Conservation (phyloP, 768 basidiomycete species). For the Dioszegia crocea region DNA sequence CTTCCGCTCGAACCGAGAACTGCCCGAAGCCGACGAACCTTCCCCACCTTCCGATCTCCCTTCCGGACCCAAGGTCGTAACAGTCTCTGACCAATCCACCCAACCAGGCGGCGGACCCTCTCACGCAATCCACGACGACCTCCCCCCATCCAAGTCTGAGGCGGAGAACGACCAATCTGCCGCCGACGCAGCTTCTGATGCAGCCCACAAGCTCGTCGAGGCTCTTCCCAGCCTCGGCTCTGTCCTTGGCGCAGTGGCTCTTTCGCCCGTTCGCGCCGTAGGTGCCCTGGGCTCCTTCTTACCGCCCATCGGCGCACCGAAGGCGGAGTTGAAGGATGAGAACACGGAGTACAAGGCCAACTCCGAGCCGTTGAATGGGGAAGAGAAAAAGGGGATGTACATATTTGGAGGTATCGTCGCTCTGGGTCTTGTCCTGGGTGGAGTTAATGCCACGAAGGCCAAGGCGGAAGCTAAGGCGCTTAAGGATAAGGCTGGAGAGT, state of each 20-base stretch:
- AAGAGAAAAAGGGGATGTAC: slow-evolving; percentile 57
- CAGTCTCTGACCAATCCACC: slow-evolving; percentile 55
- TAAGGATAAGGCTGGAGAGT: slow-evolving; percentile 9
- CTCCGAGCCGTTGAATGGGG: slow-evolving; percentile 44
- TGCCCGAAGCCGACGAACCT: not conserved
- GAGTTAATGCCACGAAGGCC: not conserved
- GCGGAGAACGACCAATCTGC: not conserved
- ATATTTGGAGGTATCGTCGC: slow-evolving; percentile 55
- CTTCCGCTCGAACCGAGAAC: slow-evolving; percentile 54
- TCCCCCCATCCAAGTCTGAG: slow-evolving; percentile 22
- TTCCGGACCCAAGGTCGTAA: slow-evolving; percentile 53
- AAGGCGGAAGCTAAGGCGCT: slow-evolving; percentile 15
- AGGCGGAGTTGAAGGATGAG: slow-evolving; percentile 10
- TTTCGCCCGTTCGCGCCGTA: slow-evolving; percentile 22
- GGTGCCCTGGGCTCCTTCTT: slow-evolving; percentile 32
- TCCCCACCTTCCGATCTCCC: not conserved
- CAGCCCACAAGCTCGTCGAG: slow-evolving; percentile 5
- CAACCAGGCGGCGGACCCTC: slow-evolving; percentile 56
- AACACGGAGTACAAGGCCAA: slow-evolving; percentile 28
- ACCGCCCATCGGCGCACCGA: slow-evolving; percentile 24
- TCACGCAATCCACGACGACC: slow-evolving; percentile 50
- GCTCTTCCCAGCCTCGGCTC: slow-evolving; percentile 20
- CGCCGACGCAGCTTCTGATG: slow-evolving; percentile 7
- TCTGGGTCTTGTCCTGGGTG: slow-evolving; percentile 56
- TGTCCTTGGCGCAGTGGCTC: slow-evolving; percentile 20